Evolutionary conservation across 257 asterid genomes (phyloP).

Genomic region (Fraxinus cuspidata): DNA sequence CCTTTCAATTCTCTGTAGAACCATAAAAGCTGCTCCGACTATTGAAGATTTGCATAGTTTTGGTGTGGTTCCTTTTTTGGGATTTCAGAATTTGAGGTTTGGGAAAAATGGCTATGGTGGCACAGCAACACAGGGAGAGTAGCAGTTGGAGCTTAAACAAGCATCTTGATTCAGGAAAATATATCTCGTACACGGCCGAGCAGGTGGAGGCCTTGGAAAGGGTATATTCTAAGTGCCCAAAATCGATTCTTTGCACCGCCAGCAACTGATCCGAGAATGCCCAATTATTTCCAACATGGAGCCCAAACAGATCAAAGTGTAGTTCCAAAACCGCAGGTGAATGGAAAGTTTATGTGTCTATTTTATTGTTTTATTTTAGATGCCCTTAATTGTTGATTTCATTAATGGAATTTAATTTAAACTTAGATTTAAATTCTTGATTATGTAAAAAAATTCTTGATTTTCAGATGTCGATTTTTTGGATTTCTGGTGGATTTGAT

Average conservation of each 20-base stretch:
- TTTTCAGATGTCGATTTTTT: neutral
- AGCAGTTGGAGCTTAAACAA: slow-evolving; percentile 78
- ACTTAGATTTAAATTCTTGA: neutral
- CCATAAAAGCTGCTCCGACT: slow-evolving; percentile 21
- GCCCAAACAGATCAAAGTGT: slow-evolving; percentile 92
- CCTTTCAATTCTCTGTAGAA: slow-evolving; percentile 23
- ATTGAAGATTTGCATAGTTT: neutral
- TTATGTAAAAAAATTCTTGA: neutral
- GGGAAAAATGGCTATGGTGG: too few relatives aligned
- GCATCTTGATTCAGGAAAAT: slow-evolving; percentile 83
- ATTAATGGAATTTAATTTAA: too few relatives aligned
- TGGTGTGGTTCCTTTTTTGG: neutral
- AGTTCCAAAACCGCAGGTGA: slow-evolving; percentile 96
- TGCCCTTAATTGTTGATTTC: neutral
- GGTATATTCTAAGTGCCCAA: slow-evolving; percentile 86
- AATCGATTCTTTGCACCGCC: slow-evolving; percentile 83
- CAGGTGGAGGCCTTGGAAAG: slow-evolving; percentile 95
- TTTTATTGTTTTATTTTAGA: neutral
- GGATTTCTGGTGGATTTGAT: neutral
- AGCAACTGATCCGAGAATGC: slow-evolving; percentile 85
- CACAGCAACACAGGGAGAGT: slow-evolving; percentile 77
- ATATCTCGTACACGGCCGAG: slow-evolving; percentile 85
- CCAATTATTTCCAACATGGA: slow-evolving; percentile 87
- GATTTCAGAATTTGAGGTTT: slow-evolving; percentile 14
- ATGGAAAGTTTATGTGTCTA: neutral